These are phyloP conservation scores for Metschnikowia picachoensis DNA, from an alignment of 805 yeast species.

Conservation along the genomic window DNA sequence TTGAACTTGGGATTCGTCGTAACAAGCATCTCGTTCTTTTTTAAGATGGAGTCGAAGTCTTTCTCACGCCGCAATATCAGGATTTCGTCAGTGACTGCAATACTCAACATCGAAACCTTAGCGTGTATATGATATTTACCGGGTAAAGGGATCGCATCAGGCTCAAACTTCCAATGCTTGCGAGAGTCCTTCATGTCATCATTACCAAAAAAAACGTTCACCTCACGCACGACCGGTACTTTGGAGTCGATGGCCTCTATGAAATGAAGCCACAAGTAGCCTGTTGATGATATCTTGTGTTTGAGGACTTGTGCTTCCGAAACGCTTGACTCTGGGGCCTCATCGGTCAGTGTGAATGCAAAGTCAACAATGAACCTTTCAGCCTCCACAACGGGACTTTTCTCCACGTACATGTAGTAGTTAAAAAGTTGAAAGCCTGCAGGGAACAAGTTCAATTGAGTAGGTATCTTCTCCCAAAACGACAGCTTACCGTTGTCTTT, in stretches of 20 bases:
- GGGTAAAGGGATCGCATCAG: slow-evolving; percentile 15
- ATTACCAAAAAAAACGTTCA: slow-evolving; percentile 29
- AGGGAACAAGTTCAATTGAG: slow-evolving; percentile 15
- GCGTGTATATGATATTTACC: slow-evolving; percentile 14
- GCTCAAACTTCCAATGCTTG: slow-evolving; percentile 22
- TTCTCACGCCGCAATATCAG: slow-evolving; percentile 11
- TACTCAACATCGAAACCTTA: slow-evolving; percentile 21
- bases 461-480: slow-evolving; percentile 12
- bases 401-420: slow-evolving; percentile 17
- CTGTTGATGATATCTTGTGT: slow-evolving; percentile 6
- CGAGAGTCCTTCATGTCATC: slow-evolving; percentile 30
- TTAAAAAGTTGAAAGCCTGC: slow-evolving; percentile 9
- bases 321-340: slow-evolving; percentile 5
- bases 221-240: slow-evolving; percentile 20
- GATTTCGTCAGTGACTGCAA: slow-evolving; percentile 16
- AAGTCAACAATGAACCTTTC: slow-evolving; percentile 13
- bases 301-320: slow-evolving; percentile 8
- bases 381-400: slow-evolving; percentile 7
- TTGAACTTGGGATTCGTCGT: slow-evolving; percentile 24
- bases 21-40: slow-evolving; percentile 16
- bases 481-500: background rate
- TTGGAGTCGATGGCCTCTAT: slow-evolving; percentile 9
- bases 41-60: slow-evolving; percentile 15
- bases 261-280: slow-evolving; percentile 15
- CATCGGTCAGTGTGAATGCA: slow-evolving; percentile 5